phyloP scores from a whole-genome alignment of 2,329 filamentous ascomycete genomes.

The Aureobasidium sp. region DNA sequence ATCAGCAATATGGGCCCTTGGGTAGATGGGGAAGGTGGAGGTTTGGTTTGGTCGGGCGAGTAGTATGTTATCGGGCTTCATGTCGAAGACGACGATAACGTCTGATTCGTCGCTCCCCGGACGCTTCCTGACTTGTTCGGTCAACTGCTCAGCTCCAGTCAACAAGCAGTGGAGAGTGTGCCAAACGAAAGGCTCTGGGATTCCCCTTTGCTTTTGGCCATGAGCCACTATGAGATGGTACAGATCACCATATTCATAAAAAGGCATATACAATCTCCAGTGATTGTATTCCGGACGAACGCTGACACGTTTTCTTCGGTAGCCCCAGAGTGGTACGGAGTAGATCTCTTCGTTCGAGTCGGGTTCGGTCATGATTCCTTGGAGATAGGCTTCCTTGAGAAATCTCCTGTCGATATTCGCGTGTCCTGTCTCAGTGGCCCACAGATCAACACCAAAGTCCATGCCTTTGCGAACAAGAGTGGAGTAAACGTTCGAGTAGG shows the following conservation, averaged over 20 bases:
- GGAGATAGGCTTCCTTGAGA: background rate
- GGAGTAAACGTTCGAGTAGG: background rate
- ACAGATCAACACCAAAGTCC: background rate
- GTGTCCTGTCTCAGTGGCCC: background rate
- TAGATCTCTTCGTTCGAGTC: background rate
- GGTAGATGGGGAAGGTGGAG: background rate
- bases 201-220: background rate
- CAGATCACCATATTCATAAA: background rate
- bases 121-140: background rate
- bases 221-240: background rate
- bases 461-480: background rate
- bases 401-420: background rate
- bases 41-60: background rate
- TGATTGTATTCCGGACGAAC: background rate
- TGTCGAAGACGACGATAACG: background rate
- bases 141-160: background rate
- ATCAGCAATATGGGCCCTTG: background rate
- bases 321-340: background rate
- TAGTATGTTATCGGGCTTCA: background rate
- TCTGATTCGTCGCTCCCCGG: background rate
- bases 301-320: background rate
- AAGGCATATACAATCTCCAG: background rate
- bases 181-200: conserved; percentile 1
- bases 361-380: background rate
- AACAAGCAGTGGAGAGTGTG: background rate